A percentile compares a stretch with the other conserved stretches of the same genome.
Evolutionary conservation across 371 early-diverging fungal species (phyloP).

Genomic region (Nosema granulosis): DNA sequence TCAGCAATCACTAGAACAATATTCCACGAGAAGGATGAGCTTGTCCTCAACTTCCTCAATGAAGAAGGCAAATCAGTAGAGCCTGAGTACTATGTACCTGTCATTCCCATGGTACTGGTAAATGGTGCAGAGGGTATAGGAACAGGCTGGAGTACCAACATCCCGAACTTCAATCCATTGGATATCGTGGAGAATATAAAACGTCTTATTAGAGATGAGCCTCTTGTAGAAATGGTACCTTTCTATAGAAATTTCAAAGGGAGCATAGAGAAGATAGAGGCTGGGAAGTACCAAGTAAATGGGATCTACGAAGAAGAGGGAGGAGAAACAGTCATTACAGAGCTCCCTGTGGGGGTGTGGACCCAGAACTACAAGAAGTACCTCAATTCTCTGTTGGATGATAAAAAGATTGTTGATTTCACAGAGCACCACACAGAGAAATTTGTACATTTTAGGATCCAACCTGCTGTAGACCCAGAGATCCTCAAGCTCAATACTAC

Average conservation of each 20-base stretch:
- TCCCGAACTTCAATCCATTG: slow-evolving; percentile 78
- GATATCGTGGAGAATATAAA: slow-evolving; percentile 83
- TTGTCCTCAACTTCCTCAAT: slow-evolving; percentile 76
- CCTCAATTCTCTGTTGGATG: slow-evolving; percentile 73
- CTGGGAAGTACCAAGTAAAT: slow-evolving; percentile 71
- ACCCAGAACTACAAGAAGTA: slow-evolving; percentile 84
- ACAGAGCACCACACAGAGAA: slow-evolving; percentile 68
- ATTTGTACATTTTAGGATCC: slow-evolving; percentile 77
- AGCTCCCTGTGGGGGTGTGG: slow-evolving; percentile 89
- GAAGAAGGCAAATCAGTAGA: slow-evolving; percentile 91
- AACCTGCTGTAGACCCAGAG: slow-evolving; percentile 70
- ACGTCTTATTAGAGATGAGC: slow-evolving; percentile 76
- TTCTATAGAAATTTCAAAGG: slow-evolving; percentile 88
- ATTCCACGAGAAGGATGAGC: slow-evolving; percentile 81
- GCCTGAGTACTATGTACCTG: slow-evolving; percentile 91
- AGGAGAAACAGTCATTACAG: slow-evolving; percentile 75
- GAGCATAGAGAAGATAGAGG: slow-evolving; percentile 64
- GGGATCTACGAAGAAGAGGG: slow-evolving; percentile 75
- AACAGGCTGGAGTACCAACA: slow-evolving; percentile 75
- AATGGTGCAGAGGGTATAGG: slow-evolving; percentile 98
- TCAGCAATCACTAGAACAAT: slow-evolving; percentile 74
- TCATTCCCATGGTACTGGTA: slow-evolving; percentile 88
- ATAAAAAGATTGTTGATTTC: slow-evolving; percentile 70
- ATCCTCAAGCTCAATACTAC: slow-evolving; percentile 75
- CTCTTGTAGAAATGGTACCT: slow-evolving; percentile 76